Percentiles rank a stretch among this genome's conserved stretches.
Conservation (phyloP, 148 eudicot genomes). For the Camellia japonica region DNA sequence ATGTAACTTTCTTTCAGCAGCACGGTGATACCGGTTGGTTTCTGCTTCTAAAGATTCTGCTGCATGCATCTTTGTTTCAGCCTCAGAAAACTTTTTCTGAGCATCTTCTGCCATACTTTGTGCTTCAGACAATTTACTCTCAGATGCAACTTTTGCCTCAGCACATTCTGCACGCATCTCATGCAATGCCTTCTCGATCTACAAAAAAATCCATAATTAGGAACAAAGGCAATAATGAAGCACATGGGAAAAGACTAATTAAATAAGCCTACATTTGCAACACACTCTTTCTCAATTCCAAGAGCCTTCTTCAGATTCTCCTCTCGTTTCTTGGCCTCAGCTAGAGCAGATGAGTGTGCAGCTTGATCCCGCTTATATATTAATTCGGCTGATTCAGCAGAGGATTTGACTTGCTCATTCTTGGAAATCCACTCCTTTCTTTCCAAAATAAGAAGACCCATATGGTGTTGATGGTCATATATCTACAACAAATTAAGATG, state of each 20-base stretch:
- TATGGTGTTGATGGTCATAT: constrained; percentile 73
- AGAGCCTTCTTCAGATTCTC: constrained; percentile 77
- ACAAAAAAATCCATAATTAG: constrained; percentile 13
- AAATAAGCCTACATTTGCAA: constrained; percentile 61
- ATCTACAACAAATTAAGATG: constrained; percentile 38
- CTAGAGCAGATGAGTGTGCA: constrained; percentile 54
- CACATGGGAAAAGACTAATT: not conserved
- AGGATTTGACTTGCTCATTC: constrained; percentile 55
- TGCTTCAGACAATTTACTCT: constrained; percentile 71
- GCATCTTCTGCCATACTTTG: constrained; percentile 65
- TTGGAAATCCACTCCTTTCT: constrained; percentile 81
- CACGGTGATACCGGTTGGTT: constrained; percentile 60
- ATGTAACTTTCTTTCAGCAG: constrained; percentile 82
- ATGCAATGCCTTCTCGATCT: constrained; percentile 93
- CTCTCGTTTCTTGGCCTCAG: constrained; percentile 78
- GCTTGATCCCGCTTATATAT: constrained; percentile 55
- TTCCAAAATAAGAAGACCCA: constrained; percentile 87
- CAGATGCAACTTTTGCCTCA: constrained; percentile 76
- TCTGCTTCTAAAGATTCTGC: constrained; percentile 78
- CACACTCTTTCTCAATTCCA: constrained; percentile 90
- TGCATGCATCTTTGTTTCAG: constrained; percentile 60
- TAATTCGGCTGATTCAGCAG: constrained; percentile 59
- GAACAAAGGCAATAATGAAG: not conserved
- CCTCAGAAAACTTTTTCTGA: constrained; percentile 57
- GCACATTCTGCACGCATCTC: constrained; percentile 94